These are phyloP conservation scores for Parafenestella ontariensis DNA, from an alignment of 2,329 filamentous ascomycete genomes.

Conservation along the genomic window DNA sequence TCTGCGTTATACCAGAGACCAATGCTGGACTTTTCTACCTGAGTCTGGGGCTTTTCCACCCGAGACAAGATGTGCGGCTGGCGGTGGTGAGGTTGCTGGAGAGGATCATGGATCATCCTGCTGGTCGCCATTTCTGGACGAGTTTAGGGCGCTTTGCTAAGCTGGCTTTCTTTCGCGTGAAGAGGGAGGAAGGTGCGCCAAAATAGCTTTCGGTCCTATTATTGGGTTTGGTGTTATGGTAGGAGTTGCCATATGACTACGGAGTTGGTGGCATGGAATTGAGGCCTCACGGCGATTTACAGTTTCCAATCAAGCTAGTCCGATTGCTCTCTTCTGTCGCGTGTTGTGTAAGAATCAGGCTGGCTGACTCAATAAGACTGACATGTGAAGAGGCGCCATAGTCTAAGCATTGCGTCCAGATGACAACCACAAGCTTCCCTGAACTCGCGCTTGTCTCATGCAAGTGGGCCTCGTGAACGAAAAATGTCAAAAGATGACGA, in stretches of 20 bases:
- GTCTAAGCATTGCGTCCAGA: not conserved
- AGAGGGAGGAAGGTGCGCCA: slow-evolving; percentile 61
- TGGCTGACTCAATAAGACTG: not conserved
- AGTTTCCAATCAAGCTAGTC: not conserved
- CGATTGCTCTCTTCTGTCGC: not conserved
- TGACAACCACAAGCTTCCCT: not conserved
- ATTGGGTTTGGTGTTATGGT: not conserved
- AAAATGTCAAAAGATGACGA: slow-evolving; percentile 7
- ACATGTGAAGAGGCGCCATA: not conserved
- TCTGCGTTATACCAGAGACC: slow-evolving; percentile 82
- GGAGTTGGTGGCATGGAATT: not conserved
- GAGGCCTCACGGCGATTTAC: not conserved
- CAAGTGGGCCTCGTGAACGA: slow-evolving; percentile 23
- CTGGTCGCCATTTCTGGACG: slow-evolving; percentile 91
- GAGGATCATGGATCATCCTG: slow-evolving; percentile 83
- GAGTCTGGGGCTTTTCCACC: slow-evolving; percentile 89
- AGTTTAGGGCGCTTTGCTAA: slow-evolving; percentile 87
- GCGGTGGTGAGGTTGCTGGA: slow-evolving; percentile 82
- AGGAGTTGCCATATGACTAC: not conserved
- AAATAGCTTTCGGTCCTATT: not conserved
- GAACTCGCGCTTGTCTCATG: slow-evolving; percentile 10
- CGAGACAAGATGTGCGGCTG: slow-evolving; percentile 77
- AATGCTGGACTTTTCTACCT: slow-evolving; percentile 92
- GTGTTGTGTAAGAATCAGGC: not conserved
- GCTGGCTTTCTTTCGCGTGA: slow-evolving; percentile 80